These are phyloP conservation scores for Globisporangium camurandrum DNA, from an alignment of 352 stramenopile species.

Conservation along the genomic window DNA sequence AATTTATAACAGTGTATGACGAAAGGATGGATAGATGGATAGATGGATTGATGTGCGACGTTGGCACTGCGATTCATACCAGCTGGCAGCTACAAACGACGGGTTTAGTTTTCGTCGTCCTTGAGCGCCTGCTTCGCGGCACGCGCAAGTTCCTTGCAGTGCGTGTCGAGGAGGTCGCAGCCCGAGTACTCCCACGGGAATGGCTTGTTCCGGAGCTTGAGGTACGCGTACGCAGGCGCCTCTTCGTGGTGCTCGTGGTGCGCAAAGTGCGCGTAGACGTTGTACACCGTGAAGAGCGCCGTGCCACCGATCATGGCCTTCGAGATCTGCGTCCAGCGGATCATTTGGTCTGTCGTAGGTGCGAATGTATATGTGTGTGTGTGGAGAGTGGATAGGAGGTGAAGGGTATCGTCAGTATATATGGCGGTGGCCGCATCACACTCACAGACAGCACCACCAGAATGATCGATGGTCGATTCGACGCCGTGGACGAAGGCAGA, in stretches of 20 bases:
- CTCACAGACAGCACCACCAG: slow-evolving; percentile 6
- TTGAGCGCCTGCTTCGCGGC: slow-evolving; percentile 66
- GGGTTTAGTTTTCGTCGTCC: slow-evolving; percentile 11
- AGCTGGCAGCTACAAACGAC: background rate
- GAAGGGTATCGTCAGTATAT: no score
- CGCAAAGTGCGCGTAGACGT: slow-evolving; percentile 37
- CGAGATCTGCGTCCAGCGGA: slow-evolving; percentile 79
- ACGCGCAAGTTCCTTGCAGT: slow-evolving; percentile 61
- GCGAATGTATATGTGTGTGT: no score
- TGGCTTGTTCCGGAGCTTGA: slow-evolving; percentile 85
- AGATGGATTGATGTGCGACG: no score
- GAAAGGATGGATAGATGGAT: no score
- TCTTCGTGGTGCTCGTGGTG: slow-evolving; percentile 60
- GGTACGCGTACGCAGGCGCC: slow-evolving; percentile 62
- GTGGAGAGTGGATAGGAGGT: no score
- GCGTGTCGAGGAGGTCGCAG: slow-evolving; percentile 73
- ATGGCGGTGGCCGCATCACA: no score
- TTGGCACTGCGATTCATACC: no score
- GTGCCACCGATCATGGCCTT: slow-evolving; percentile 74
- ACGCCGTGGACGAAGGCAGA: no score
- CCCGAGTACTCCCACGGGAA: slow-evolving; percentile 75
- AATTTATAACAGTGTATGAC: no score
- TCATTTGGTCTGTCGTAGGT: slow-evolving; percentile 57
- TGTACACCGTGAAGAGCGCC: slow-evolving; percentile 44
- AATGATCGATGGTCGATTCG: background rate